Evolutionary conservation across 2,329 filamentous ascomycete genomes (phyloP).

Genomic region (Didymella keratinophila): DNA sequence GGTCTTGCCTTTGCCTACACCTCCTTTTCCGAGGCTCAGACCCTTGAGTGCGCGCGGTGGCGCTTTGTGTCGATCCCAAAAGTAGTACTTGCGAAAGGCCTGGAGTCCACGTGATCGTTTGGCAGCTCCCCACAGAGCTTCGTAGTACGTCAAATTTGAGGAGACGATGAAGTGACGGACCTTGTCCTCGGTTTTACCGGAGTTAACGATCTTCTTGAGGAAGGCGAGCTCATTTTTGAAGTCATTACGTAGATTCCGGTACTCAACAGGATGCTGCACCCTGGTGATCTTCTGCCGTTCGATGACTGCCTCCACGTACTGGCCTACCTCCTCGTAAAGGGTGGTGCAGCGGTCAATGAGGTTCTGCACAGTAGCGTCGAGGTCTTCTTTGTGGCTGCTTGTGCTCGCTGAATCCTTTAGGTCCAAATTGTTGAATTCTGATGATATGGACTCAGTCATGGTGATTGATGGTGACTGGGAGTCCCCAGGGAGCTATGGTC

Average conservation of each 20-base stretch:
- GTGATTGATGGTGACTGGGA: neutral
- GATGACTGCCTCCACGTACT: conserved; percentile 48
- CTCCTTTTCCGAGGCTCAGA: conserved; percentile 38
- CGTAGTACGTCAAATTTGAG: conserved; percentile 71
- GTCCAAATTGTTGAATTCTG: conserved; percentile 21
- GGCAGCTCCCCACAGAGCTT: conserved; percentile 68
- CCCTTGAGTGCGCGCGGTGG: conserved; percentile 37
- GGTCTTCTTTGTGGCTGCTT: conserved; percentile 21
- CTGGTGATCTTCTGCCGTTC: conserved; percentile 42
- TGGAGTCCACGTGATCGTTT: conserved; percentile 65
- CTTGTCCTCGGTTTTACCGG: conserved; percentile 38
- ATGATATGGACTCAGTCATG: conserved; percentile 29
- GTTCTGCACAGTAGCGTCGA: conserved; percentile 38
- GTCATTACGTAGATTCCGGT: conserved; percentile 43
- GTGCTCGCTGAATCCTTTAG: conserved; percentile 17
- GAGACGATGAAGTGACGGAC: conserved; percentile 66
- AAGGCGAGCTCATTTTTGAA: conserved; percentile 48
- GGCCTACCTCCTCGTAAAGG: conserved; percentile 53
- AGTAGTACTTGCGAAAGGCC: conserved; percentile 58
- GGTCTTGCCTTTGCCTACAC: conserved; percentile 55
- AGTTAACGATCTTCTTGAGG: conserved; percentile 39
- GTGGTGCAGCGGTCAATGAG: conserved; percentile 50
- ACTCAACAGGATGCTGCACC: conserved; percentile 50
- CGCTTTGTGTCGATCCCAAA: conserved; percentile 36
- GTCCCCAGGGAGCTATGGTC: neutral